A percentile compares a stretch with the other conserved stretches of the same genome.
phyloP scores from a whole-genome alignment of 495 filamentous ascomycete species.

The Podospora comata region DNA sequence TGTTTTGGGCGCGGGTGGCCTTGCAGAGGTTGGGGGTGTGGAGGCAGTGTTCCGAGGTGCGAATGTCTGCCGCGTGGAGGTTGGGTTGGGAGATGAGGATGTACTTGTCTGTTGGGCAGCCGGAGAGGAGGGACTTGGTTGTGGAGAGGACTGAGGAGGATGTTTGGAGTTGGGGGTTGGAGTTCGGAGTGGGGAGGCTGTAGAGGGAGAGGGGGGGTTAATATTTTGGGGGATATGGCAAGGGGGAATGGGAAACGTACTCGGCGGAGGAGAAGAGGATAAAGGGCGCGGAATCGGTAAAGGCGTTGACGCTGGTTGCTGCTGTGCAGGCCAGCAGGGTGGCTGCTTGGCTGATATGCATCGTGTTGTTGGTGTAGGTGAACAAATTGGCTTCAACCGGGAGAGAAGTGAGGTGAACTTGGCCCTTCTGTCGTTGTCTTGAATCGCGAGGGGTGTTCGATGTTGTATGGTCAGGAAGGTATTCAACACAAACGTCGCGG shows the following conservation, averaged over 20 bases:
- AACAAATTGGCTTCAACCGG: neutral
- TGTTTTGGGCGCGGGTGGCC: conserved; percentile 22
- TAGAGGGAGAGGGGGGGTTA: conserved; percentile 15
- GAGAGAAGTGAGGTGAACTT: neutral
- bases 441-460: too few species aligned
- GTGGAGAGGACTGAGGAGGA: conserved; percentile 37
- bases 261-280: conserved; percentile 75
- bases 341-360: conserved; percentile 60
- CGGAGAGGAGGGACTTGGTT: conserved; percentile 49
- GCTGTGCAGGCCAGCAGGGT: conserved; percentile 60
- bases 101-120: conserved; percentile 76
- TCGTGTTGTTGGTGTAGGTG: conserved; percentile 31
- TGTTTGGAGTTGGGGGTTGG: conserved; percentile 43
- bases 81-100: conserved; percentile 78
- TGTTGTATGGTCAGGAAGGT: too few species aligned
- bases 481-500: neutral
- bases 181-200: conserved; percentile 15
- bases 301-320: conserved; percentile 55
- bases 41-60: conserved; percentile 20
- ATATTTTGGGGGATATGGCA: conserved; percentile 3
- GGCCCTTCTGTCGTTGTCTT: too few species aligned
- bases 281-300: conserved; percentile 82
- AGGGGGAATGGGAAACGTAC: conserved; percentile 48
- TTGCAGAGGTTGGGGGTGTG: conserved; percentile 33
- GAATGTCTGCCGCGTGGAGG: conserved; percentile 63